Evolutionary conservation across 371 early-diverging fungal species (phyloP).

Genomic region (Batrachochytrium dendrobatidis): DNA sequence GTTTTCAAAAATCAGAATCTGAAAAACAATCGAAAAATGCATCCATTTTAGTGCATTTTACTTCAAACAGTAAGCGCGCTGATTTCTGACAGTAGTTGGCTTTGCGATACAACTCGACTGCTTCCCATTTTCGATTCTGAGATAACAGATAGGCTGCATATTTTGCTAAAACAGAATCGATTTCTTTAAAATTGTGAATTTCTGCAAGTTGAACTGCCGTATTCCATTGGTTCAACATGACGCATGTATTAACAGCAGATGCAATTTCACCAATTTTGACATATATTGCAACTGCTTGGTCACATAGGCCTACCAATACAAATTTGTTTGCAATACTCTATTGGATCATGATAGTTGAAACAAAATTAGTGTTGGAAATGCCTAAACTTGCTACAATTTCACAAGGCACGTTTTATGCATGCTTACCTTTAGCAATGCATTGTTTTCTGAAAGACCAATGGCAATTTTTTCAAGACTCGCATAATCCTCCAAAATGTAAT

Average conservation of each 20-base stretch:
- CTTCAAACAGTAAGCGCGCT: conserved; percentile 37
- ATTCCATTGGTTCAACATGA: conserved; percentile 39
- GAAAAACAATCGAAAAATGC: background rate
- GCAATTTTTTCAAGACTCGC: conserved; percentile 37
- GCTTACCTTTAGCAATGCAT: conserved; percentile 28
- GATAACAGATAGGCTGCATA: conserved; percentile 35
- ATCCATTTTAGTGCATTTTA: no score
- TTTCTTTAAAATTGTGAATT: conserved; percentile 28
- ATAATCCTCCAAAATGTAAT: conserved; percentile 43
- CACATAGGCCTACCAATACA: conserved; percentile 39
- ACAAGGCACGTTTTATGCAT: background rate
- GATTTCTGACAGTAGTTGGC: conserved; percentile 47
- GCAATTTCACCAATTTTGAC: conserved; percentile 37
- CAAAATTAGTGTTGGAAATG: background rate
- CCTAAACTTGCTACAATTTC: no score
- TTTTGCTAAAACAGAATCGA: conserved; percentile 37
- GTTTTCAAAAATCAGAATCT: background rate
- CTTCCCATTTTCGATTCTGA: conserved; percentile 26
- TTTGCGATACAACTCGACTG: conserved; percentile 43
- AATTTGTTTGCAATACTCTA: conserved; percentile 42
- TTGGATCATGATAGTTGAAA: background rate
- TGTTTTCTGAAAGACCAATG: conserved; percentile 28
- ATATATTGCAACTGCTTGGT: conserved; percentile 36
- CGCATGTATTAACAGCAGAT: conserved; percentile 43
- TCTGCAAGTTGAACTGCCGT: conserved; percentile 44